Base-by-base conservation (phyloP, 2,329 filamentous ascomycete genomes). In the Trichoderma arundinaceum region DNA sequence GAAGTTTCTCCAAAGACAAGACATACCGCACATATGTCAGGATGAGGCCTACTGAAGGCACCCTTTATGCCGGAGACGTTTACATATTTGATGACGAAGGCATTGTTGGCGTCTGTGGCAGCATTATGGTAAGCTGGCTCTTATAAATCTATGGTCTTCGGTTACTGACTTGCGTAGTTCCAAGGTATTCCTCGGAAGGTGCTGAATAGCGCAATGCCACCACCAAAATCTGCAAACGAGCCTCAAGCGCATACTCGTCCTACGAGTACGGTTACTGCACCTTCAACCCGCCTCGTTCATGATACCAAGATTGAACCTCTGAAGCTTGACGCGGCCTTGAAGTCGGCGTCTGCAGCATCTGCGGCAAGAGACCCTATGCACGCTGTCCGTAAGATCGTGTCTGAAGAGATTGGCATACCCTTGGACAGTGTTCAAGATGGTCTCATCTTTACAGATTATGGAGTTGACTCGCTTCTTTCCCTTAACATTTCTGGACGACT, bases 41-140 rank as follows among this genome's bases (percentile, higher is more conserved):
- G 66, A 87, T 87, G 85, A 83, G 85, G 71, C 80, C 79, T 10
- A 74, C 83, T 56, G 79, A 80, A 72, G 81, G 80, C 28, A 70
- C 68, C 5, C 80, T 82, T 74, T 70, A 68, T 62, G 76, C 79
- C 22, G 85, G 85, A 65, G 83, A 87, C 67, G 82, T 80, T 3
- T 86, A 85, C 70, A 74, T 87, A 67, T 84, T 86, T 56, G 83
- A 86, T 43, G 81, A 81, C 44, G 81, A 83, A 58, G 78, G 74
- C 63, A 77, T 84, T 56, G 79, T 85, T 33, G 82, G 80, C 61
- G 73, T 83, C 8, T 75, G 74, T 46, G 81, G 81, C 51, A 86
- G 87, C 53, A 82, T 90, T 69, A 87, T 15, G 8, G 66, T 60
- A 64, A 39, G 61, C 44, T n/a, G 4, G 7, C 1, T 10, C 2